Conservation (phyloP, 352 stramenopile genomes). For the Phytophthora capsici region DNA sequence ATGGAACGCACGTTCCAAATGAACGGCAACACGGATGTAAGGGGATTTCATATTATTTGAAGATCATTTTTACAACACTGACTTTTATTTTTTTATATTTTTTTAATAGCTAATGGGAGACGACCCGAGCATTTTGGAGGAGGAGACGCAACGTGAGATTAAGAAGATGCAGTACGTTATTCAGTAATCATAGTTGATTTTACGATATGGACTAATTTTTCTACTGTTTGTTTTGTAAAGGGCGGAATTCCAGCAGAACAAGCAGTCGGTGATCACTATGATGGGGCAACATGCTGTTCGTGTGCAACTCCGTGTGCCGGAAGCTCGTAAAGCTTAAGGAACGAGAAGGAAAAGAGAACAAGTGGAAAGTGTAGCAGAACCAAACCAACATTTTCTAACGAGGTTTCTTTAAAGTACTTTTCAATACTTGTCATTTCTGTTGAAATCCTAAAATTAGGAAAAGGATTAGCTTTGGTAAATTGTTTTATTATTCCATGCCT, state of each 20-base stretch:
- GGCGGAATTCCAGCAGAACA: slow-evolving; percentile 74
- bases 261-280: slow-evolving; percentile 70
- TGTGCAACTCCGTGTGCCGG: slow-evolving; percentile 72
- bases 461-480: no score
- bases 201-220: not conserved
- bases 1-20: slow-evolving; percentile 90
- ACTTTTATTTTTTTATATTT: slow-evolving; percentile 3
- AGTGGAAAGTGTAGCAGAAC: not conserved
- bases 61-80: slow-evolving; percentile 4
- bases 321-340: slow-evolving; percentile 72
- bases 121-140: slow-evolving; percentile 76
- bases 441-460: no score
- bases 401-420: not conserved
- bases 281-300: slow-evolving; percentile 76
- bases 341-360: not conserved
- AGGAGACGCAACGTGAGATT: slow-evolving; percentile 81
- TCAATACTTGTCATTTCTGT: slow-evolving; percentile 14
- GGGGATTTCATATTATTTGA: slow-evolving; percentile 16
- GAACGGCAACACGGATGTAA: slow-evolving; percentile 83
- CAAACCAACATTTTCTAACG: not conserved
- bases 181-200: not conserved
- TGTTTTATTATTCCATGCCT: no score
- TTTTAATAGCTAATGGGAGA: slow-evolving; percentile 74
- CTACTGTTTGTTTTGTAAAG: slow-evolving; percentile 30
- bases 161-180: slow-evolving; percentile 77